Evolutionary conservation across 1,284 basidiomycete genomes (phyloP).

Genomic region (Ganoderma leucocontextum): DNA sequence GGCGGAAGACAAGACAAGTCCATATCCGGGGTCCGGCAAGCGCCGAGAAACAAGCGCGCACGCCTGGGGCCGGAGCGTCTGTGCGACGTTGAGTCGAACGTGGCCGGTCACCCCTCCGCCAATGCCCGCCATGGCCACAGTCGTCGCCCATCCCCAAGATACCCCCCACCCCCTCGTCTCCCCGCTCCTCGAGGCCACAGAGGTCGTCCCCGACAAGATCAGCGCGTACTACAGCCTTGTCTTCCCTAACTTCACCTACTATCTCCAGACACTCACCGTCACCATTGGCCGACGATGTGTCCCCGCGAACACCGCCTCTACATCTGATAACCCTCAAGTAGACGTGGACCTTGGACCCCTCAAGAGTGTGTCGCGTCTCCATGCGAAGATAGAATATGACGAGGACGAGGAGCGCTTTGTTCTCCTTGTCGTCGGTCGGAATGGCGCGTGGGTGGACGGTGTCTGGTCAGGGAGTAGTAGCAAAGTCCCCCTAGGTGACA

Average conservation of each 20-base stretch:
- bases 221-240: slow-evolving; percentile 94
- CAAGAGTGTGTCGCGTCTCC: slow-evolving; percentile 95
- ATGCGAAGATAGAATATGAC: slow-evolving; percentile 95
- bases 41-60: slow-evolving; percentile 16
- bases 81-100: slow-evolving; percentile 30
- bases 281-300: slow-evolving; percentile 63
- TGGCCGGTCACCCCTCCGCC: slow-evolving; percentile 34
- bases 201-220: slow-evolving; percentile 70
- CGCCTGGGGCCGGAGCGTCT: slow-evolving; percentile 17
- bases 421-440: slow-evolving; percentile 91
- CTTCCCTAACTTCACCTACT: slow-evolving; percentile 85
- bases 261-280: slow-evolving; percentile 69
- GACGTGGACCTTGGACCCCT: slow-evolving; percentile 97
- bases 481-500: slow-evolving; percentile 81
- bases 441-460: slow-evolving; percentile 98
- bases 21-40: slow-evolving; percentile 25
- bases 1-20: slow-evolving; percentile 26
- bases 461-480: slow-evolving; percentile 92
- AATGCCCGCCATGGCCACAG: slow-evolving; percentile 43
- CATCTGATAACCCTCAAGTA: slow-evolving; percentile 61
- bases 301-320: slow-evolving; percentile 47
- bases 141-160: slow-evolving; percentile 44
- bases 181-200: slow-evolving; percentile 45
- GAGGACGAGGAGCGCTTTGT: slow-evolving; percentile 89
- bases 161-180: slow-evolving; percentile 43